These are phyloP conservation scores for Rhizomucor pusillus DNA, from an alignment of 371 early-diverging fungal species.

Conservation along the genomic window DNA sequence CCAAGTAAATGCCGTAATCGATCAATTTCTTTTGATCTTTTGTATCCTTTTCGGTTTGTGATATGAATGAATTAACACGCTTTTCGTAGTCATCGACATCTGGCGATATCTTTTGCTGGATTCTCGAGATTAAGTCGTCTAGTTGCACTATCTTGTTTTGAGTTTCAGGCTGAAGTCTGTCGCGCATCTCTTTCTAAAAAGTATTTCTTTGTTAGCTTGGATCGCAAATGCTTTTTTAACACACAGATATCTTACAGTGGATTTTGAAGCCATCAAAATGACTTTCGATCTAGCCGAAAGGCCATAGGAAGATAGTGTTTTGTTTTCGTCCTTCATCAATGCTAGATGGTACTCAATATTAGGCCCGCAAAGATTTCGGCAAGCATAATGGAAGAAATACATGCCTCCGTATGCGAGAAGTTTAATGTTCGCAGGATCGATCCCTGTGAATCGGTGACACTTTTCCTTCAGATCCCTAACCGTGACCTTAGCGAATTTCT, in stretches of 20 bases:
- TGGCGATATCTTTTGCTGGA: conserved; percentile 10
- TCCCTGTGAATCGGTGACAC: conserved; percentile 27
- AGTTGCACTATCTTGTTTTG: no score
- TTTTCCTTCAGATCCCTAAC: conserved; percentile 29
- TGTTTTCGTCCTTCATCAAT: conserved; percentile 23
- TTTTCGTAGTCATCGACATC: conserved; percentile 21
- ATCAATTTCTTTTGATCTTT: conserved; percentile 17
- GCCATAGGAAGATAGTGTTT: conserved; percentile 12
- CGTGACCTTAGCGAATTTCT: conserved; percentile 20
- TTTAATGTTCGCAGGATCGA: conserved; percentile 18
- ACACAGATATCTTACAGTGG: not conserved
- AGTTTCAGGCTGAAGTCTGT: conserved; percentile 7
- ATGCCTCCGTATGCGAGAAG: conserved; percentile 42
- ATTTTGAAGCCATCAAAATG: conserved; percentile 11
- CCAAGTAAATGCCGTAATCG: conserved; percentile 17
- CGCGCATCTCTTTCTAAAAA: not conserved
- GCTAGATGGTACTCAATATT: no score
- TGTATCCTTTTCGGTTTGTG: not conserved
- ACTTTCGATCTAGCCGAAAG: conserved; percentile 17
- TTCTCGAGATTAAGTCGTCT: no score
- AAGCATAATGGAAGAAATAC: no score
- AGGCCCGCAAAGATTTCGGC: no score
- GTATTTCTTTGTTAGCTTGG: not conserved
- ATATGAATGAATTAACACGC: conserved; percentile 11
- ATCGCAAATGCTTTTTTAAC: not conserved